Conservation (phyloP, 306 rosid genomes). For the Notholithocarpus densiflorus region DNA sequence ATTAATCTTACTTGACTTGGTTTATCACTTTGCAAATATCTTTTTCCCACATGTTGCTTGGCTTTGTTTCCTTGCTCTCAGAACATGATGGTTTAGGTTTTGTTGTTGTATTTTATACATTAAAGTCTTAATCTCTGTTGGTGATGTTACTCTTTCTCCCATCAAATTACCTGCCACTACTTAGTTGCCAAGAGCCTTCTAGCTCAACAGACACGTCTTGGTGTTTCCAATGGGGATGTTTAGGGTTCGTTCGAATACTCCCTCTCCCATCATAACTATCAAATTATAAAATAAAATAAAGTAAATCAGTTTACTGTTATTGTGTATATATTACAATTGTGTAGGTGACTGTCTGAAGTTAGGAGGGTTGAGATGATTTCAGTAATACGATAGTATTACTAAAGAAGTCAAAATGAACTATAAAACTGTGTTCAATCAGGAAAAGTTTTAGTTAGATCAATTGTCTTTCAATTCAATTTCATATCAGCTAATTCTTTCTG, state of each 20-base stretch:
- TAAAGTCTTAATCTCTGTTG: not conserved
- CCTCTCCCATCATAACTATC: not conserved
- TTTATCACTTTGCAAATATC: not conserved
- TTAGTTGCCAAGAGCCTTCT: too few species aligned
- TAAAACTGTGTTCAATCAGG: not conserved
- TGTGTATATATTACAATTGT: not conserved
- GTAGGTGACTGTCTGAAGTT: not conserved
- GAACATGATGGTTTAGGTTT: not conserved
- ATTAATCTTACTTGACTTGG: not conserved
- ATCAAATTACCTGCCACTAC: not conserved
- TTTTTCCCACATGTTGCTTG: not conserved
- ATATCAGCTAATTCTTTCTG: not conserved
- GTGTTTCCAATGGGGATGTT: too few species aligned
- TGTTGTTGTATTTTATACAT: not conserved
- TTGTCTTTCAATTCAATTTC: not conserved
- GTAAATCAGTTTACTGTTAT: not conserved
- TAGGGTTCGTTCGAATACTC: not conserved
- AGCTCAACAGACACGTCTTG: too few species aligned
- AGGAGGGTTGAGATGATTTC: not conserved
- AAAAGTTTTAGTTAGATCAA: not conserved
- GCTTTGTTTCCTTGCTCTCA: not conserved
- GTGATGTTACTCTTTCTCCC: not conserved
- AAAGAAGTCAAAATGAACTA: not conserved
- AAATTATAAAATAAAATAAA: too few species aligned
- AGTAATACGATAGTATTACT: not conserved